Conservation (phyloP, 768 basidiomycete genomes). For the Phylloporus sp. region DNA sequence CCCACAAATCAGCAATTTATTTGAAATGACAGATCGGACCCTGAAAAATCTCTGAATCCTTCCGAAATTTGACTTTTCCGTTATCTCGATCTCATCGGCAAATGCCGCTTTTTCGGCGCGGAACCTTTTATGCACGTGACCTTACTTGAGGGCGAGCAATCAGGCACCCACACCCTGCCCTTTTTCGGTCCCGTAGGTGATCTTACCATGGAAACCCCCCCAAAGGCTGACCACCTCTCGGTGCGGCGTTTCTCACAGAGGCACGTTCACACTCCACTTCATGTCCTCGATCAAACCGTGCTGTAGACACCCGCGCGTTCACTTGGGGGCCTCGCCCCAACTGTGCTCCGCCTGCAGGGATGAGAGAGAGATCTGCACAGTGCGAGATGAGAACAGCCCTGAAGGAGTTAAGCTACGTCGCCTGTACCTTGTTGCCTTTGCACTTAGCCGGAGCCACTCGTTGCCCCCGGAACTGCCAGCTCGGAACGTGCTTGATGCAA, state of each 20-base stretch:
- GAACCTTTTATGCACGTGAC: conserved; percentile 22
- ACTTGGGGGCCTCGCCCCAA: conserved; percentile 6
- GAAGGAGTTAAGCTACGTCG: background rate
- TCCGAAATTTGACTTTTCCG: conserved; percentile 33
- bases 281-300: background rate
- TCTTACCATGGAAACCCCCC: conserved; percentile 29
- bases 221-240: too few species aligned
- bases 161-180: conserved; percentile 29
- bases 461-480: background rate
- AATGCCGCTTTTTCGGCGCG: conserved; percentile 32
- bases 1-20: conserved; percentile 21
- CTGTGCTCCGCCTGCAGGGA: background rate
- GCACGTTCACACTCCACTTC: conserved; percentile 31
- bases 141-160: background rate
- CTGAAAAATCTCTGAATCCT: conserved; percentile 29
- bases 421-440: background rate
- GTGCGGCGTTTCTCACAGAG: too few species aligned
- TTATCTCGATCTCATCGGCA: conserved; percentile 32
- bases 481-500: background rate
- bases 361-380: background rate
- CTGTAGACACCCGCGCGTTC: too few species aligned
- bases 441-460: background rate
- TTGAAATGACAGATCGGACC: conserved; percentile 30
- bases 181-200: conserved; percentile 31
- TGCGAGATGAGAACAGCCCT: background rate